These are phyloP conservation scores for Monosporascus sp. DNA, from an alignment of 2,329 filamentous ascomycete genomes.

Conservation along the genomic window DNA sequence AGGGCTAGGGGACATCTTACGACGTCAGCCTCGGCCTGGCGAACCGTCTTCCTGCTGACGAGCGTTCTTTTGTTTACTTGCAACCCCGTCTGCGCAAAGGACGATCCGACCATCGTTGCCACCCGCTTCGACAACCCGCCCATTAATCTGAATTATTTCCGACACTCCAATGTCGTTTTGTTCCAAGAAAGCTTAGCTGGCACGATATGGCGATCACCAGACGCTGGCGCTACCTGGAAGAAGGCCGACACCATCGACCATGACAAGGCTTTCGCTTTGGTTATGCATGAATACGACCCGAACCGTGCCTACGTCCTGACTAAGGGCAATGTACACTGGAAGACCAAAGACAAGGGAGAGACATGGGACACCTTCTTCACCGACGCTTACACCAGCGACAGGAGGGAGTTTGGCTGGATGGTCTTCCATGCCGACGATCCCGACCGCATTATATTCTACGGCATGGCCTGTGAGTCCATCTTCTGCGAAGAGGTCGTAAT, in stretches of 20 bases:
- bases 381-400: conserved; percentile 50
- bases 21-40: conserved; percentile 41
- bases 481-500: conserved; percentile 58
- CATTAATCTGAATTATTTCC: conserved; percentile 77
- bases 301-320: conserved; percentile 78
- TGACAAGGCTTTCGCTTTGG: conserved; percentile 56
- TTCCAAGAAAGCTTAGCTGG: conserved; percentile 61
- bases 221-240: conserved; percentile 77
- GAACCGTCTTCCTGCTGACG: conserved; percentile 30
- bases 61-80: conserved; percentile 19
- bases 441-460: conserved; percentile 80
- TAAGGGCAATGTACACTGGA: conserved; percentile 65
- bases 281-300: conserved; percentile 74
- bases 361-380: conserved; percentile 73
- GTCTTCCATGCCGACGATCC: conserved; percentile 79
- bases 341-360: conserved; percentile 76
- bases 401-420: conserved; percentile 47
- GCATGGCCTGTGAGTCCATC: conserved; percentile 60
- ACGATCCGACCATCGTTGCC: conserved; percentile 60
- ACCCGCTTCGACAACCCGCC: conserved; percentile 64
- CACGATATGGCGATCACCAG: conserved; percentile 69
- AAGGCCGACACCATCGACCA: conserved; percentile 59
- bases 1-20: conserved; percentile 43
- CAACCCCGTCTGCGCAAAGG: conserved; percentile 44
- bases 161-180: conserved; percentile 77